Evolutionary conservation across 495 filamentous ascomycete species (phyloP).

Genomic region (Penicillium coffeae): DNA sequence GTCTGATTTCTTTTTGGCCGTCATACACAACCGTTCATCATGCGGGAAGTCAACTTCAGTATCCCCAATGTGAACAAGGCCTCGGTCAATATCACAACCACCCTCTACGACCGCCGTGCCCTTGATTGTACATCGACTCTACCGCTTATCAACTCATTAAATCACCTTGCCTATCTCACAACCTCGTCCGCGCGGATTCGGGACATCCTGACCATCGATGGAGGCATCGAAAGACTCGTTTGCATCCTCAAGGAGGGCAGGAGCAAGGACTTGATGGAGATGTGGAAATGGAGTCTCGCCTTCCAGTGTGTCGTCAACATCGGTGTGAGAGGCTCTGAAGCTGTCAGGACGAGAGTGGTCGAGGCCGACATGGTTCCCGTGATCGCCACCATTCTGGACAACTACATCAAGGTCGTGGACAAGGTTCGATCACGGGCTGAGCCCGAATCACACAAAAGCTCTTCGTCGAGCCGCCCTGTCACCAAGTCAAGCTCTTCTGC

Average conservation of each 20-base stretch:
- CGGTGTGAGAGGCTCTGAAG: conserved; percentile 91
- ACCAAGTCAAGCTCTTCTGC: conserved; percentile 24
- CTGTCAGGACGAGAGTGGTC: conserved; percentile 87
- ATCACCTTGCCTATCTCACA: conserved; percentile 96
- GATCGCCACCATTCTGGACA: conserved; percentile 97
- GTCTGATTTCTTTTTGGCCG: background rate
- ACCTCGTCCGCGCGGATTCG: conserved; percentile 97
- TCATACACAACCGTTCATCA: conserved; percentile 39
- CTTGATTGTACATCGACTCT: conserved; percentile 97
- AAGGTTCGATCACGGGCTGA: conserved; percentile 83
- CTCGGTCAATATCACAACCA: conserved; percentile 97
- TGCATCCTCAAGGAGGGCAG: conserved; percentile 96
- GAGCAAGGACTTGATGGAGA: conserved; percentile 97
- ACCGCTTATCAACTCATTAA: conserved; percentile 95
- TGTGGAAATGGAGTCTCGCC: conserved; percentile 99
- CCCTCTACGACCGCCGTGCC: conserved; percentile 93
- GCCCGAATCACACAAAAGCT: conserved; percentile 55
- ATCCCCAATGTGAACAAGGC: conserved; percentile 99
- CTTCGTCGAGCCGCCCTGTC: conserved; percentile 37
- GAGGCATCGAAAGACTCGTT: conserved; percentile 90
- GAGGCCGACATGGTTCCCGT: conserved; percentile 99
- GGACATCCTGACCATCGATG: conserved; percentile 97
- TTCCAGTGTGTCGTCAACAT: conserved; percentile 99
- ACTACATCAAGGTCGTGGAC: conserved; percentile 95
- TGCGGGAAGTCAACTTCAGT: conserved; percentile 99